Conservation (phyloP, 2,329 filamentous ascomycete genomes). For the Davidsoniella eucalypti region DNA sequence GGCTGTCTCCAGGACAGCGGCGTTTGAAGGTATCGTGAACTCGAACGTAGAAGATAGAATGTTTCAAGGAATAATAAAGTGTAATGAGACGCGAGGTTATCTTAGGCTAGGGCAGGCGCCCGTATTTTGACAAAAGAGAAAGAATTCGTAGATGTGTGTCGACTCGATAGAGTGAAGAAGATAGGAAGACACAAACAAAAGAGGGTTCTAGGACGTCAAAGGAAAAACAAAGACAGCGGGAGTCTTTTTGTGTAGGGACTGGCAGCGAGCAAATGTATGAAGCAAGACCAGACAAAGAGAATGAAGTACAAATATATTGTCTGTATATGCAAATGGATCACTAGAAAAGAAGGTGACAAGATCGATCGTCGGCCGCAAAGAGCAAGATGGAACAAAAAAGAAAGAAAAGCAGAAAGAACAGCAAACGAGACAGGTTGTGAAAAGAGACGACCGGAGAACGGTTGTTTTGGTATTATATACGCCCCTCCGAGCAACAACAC, state of each 20-base stretch:
- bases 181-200: no score
- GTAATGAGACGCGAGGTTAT: background rate
- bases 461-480: background rate
- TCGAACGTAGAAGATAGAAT: no score
- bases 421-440: background rate
- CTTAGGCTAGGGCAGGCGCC: background rate
- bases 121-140: no score
- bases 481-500: no score
- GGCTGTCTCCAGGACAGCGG: no score
- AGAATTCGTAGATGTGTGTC: no score
- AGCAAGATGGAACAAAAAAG: background rate
- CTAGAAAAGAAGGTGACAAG: background rate
- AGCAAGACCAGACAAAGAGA: conserved; percentile 3
- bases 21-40: no score
- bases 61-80: background rate
- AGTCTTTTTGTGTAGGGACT: no score
- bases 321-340: background rate
- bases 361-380: background rate
- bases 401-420: background rate
- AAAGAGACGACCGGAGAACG: background rate
- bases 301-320: background rate
- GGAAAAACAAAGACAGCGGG: no score
- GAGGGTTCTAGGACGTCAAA: no score
- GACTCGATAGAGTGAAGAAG: no score
- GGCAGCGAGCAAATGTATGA: background rate